Evolutionary conservation across 1,284 basidiomycete species (phyloP).

Genomic region (Heterobasidion irregulare): DNA sequence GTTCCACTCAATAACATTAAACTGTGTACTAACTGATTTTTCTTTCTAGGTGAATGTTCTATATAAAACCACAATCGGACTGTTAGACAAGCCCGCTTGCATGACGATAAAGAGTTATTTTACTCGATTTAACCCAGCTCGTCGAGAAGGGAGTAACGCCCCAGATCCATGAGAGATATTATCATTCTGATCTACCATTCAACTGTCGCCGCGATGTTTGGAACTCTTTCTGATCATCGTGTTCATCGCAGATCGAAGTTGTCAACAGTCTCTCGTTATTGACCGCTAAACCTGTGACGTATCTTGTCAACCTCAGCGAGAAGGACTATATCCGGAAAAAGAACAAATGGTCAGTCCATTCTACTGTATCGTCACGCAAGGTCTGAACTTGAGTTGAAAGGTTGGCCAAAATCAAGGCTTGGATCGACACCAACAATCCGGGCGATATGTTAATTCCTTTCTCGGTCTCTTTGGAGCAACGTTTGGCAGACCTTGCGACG

Average conservation of each 20-base stretch:
- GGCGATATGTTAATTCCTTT: conserved; percentile 97
- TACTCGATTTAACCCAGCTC: conserved; percentile 54
- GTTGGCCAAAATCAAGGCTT: conserved; percentile 95
- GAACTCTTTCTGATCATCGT: neutral
- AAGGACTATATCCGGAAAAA: conserved; percentile 95
- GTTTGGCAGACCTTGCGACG: conserved; percentile 60
- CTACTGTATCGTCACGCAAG: neutral
- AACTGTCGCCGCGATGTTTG: neutral
- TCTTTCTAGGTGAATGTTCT: conserved; percentile 12
- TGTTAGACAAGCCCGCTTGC: conserved; percentile 2
- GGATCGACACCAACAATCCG: conserved; percentile 97
- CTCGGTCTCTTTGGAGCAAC: conserved; percentile 94
- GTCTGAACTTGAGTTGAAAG: conserved; percentile 22
- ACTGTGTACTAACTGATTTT: conserved; percentile 1
- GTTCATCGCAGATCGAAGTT: conserved; percentile 73
- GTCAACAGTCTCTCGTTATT: conserved; percentile 90
- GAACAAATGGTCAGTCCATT: conserved; percentile 84
- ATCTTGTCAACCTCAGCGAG: conserved; percentile 97
- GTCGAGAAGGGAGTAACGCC: conserved; percentile 6
- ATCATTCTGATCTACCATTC: conserved; percentile 24
- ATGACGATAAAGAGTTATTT: conserved; percentile 58
- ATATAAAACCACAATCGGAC: neutral
- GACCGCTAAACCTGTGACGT: conserved; percentile 96
- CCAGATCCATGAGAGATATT: conserved; percentile 48
- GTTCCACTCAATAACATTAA: too few relatives aligned